Evolutionary conservation across 352 stramenopile genomes (phyloP), one percentile per base, ranked within the genome.

Genomic region (Phytophthora citricola): DNA sequence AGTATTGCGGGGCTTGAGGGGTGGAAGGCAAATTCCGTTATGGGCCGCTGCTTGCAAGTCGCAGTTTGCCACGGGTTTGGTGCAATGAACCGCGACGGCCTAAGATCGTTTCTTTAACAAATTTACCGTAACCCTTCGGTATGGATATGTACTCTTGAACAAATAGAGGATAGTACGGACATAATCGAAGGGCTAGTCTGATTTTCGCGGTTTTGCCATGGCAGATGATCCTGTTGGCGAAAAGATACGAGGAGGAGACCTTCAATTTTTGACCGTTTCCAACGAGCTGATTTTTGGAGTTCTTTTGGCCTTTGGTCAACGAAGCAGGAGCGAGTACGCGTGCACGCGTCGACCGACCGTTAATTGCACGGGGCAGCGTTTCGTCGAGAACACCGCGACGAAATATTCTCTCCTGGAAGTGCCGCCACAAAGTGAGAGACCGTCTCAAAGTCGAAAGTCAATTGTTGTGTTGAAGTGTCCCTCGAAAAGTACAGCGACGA

Each of bases 21-120:
- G 39, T 63, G 36, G 45, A 48, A 65, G 57, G 67, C 48, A 40
- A 75, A 72, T 68, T 59, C 49, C 50, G 63, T 72, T 62, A 40
- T 75, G 66, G 39, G 24, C 29, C 26, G 45, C 20, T 40, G 1
- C 7, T 2, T 17, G 49, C 56, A 58, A 31, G 48, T 43, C 39
- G 34, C 62, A 49, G 39, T 44, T 52, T 26, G 48, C n/a, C 17
- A 32, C 55, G 57, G 44, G 31, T 36, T 8, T 65, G 57, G 17
- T 55, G 57, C 57, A 65, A 29, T 29, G 57, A 26, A 32, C 12
- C 57, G 57, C 46, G 36, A 10, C 38, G 50, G 22, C 44, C 51
- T 47, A 58, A 50, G 44, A 49, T 64, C 52, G 58, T 72, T 46
- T 63, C 50, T 68, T 67, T 63, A 26, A 24, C 40, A 41, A 52